Evolutionary conservation across 352 stramenopile genomes (phyloP).

Genomic region (Hyaloperonospora brassicae): DNA sequence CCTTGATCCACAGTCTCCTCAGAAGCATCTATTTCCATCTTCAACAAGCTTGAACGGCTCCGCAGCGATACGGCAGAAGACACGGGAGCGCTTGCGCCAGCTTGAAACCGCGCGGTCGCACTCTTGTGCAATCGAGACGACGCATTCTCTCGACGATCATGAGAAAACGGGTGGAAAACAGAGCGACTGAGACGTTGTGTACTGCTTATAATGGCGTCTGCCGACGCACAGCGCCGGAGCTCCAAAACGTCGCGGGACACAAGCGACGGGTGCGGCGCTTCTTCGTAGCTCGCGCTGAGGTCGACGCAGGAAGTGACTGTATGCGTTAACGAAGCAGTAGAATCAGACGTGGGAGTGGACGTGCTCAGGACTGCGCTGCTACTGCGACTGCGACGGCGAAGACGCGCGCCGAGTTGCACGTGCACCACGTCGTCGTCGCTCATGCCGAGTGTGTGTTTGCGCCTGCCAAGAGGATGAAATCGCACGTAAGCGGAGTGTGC

Average conservation of each 20-base stretch:
- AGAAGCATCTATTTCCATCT: constrained; percentile 46
- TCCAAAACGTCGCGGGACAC: constrained; percentile 32
- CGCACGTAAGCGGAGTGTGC: not conserved
- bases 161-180: constrained; percentile 20
- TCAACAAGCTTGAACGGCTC: constrained; percentile 37
- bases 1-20: constrained; percentile 29
- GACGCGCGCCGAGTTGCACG: constrained; percentile 14
- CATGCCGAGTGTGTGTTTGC: constrained; percentile 10
- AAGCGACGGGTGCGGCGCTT: constrained; percentile 3
- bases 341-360: constrained; percentile 38
- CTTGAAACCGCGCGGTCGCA: constrained; percentile 18
- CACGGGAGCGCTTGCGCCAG: constrained; percentile 21
- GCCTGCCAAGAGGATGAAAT: not conserved
- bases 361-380: constrained; percentile 87
- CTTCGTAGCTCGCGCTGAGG: too few relatives aligned
- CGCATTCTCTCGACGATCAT: constrained; percentile 17
- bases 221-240: constrained; percentile 33
- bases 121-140: constrained; percentile 23
- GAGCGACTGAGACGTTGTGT: constrained; percentile 27
- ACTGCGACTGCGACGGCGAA: constrained; percentile 45
- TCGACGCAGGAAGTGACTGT: too few relatives aligned
- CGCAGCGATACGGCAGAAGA: constrained; percentile 24
- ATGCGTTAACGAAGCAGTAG: constrained; percentile 3
- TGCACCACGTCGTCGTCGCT: constrained; percentile 21
- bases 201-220: constrained; percentile 18